Evolutionary conservation across 176 grass and related monocot genomes (phyloP), one percentile per base, ranked within the genome.

Genomic region (Elymus sibiricus): DNA sequence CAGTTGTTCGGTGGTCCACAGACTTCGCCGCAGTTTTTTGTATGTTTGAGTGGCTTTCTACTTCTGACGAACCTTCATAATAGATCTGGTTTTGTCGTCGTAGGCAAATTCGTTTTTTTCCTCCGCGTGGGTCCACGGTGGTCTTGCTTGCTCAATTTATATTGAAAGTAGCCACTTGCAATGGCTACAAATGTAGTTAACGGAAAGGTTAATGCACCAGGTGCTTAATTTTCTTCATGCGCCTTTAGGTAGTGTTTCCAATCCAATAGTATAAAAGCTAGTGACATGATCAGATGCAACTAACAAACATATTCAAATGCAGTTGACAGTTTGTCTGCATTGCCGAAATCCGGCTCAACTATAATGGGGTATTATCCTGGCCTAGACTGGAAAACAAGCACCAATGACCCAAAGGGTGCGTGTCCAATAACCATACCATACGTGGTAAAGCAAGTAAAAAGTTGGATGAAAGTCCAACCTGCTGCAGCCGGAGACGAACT

Each of bases 221-320:
- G 89, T 91, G 82, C 85, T 78, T 59, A 84, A 2, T 85, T 90
- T 90, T 90, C 59, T 56, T 74, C 46, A 37, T 59, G 84, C 65
- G 34, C 34, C 67, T 90, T 90, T 90, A 49, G 26, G 11, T 80
- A 25, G 67, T 84, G 80, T 91, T 90, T 80, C 66, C 35, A 80
- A 65, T 77, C 67, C 46, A 80, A 74, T 77, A 73, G 64, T 58
- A 37, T 51, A 34, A 83, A 87, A 87, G 84, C 74, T 12, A 76
- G 65, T 40, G 68, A 15, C 81, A 87, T 74, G 19, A 87, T 84
- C 44, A 32, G 60, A 87, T 62, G 46, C 75, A 91, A 87, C 80
- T 90, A 59, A 79, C 81, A 14, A 21, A 7, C 28, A 67, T 79
- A 51, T 80, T 89, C 17, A 78, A 43, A 83, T 61, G 80, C 56